phyloP scores from a whole-genome alignment of 2,329 filamentous ascomycete genomes.

The Colletotrichum sp. region DNA sequence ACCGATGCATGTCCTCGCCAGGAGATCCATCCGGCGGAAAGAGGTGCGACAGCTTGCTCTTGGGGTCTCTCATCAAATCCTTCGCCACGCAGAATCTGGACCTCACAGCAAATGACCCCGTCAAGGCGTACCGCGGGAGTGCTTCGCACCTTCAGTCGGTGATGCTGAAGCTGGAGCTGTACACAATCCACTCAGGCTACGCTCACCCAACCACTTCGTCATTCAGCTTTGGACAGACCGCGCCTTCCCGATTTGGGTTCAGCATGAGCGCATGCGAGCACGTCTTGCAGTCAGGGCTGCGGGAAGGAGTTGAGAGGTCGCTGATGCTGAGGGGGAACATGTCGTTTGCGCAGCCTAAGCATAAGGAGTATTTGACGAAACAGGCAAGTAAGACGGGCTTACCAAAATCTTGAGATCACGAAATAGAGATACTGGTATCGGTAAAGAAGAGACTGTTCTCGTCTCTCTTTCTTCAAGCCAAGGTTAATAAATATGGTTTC shows the following conservation, averaged over 20 bases:
- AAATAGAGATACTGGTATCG: too few species aligned
- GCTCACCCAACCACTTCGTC: neutral
- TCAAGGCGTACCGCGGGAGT: neutral
- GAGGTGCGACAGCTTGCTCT: conserved; percentile 11
- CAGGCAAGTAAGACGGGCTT: conserved; percentile 2
- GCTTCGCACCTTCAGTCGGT: neutral
- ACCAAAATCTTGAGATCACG: neutral
- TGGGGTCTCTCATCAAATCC: conserved; percentile 11
- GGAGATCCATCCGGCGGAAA: neutral
- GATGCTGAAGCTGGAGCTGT: neutral
- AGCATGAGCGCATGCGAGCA: conserved; percentile 1
- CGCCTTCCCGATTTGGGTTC: neutral
- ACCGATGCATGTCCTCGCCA: conserved; percentile 2
- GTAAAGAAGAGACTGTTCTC: too few species aligned
- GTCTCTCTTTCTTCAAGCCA: too few species aligned
- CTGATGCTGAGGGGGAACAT: neutral
- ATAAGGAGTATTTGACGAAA: conserved; percentile 1
- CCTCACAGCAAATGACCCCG: neutral
- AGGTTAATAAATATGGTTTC: too few species aligned
- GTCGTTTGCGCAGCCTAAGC: neutral
- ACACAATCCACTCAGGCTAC: neutral
- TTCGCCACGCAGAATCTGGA: neutral
- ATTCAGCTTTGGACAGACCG: neutral
- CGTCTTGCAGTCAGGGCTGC: neutral
- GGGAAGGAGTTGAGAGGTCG: neutral